These are phyloP conservation scores for Pyrenopolyporus hunteri DNA, from an alignment of 495 filamentous ascomycete species.

Conservation along the genomic window DNA sequence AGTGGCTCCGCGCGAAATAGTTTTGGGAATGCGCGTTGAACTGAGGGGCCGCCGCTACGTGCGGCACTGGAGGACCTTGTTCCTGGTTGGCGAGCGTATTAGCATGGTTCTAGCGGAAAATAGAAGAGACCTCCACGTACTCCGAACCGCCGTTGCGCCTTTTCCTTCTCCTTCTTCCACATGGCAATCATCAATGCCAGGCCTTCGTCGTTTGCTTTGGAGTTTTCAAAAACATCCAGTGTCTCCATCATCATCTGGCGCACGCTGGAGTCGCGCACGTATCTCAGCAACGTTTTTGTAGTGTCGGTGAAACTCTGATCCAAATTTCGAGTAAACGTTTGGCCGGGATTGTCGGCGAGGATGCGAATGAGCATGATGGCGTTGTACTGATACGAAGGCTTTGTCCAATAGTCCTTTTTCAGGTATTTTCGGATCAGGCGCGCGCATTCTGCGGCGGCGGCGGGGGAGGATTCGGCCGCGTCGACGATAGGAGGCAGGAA, in stretches of 20 bases:
- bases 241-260: slow-evolving; percentile 87
- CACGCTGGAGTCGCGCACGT: slow-evolving; percentile 69
- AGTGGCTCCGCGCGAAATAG: slow-evolving; percentile 53
- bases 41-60: slow-evolving; percentile 30
- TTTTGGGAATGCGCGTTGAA: slow-evolving; percentile 43
- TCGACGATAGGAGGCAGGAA: slow-evolving; percentile 96
- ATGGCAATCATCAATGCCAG: slow-evolving; percentile 70
- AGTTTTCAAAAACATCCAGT: slow-evolving; percentile 71
- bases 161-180: slow-evolving; percentile 88
- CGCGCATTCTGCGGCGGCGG: slow-evolving; percentile 79
- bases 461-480: slow-evolving; percentile 86
- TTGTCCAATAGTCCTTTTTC: slow-evolving; percentile 64
- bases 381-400: slow-evolving; percentile 85
- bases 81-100: slow-evolving; percentile 26
- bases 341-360: slow-evolving; percentile 87
- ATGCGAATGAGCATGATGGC: slow-evolving; percentile 96
- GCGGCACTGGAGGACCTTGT: slow-evolving; percentile 32
- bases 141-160: slow-evolving; percentile 52
- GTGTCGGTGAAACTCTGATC: slow-evolving; percentile 79
- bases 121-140: slow-evolving; percentile 36
- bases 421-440: slow-evolving; percentile 81
- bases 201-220: slow-evolving; percentile 74
- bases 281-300: slow-evolving; percentile 75
- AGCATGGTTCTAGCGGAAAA: not conserved
- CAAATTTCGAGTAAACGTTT: slow-evolving; percentile 83